Percentiles rank a stretch among this genome's conserved stretches.
Evolutionary conservation across 2,329 filamentous ascomycete genomes (phyloP).

Genomic region (Aureobasidium vineae): DNA sequence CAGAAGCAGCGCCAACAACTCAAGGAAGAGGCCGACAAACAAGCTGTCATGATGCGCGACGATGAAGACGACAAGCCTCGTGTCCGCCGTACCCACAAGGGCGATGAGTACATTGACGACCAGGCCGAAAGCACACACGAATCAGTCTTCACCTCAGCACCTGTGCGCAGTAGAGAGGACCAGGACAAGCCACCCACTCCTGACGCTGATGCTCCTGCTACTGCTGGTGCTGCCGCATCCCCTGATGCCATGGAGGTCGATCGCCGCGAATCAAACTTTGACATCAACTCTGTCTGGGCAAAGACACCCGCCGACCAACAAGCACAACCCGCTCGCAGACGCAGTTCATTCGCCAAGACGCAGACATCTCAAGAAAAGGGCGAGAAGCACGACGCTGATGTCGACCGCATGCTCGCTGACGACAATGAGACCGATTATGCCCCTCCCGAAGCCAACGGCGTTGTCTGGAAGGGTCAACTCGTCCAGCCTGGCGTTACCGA

Average conservation of each 20-base stretch:
- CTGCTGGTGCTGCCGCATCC: slow-evolving; percentile 32
- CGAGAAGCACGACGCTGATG: slow-evolving; percentile 76
- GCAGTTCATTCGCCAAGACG: slow-evolving; percentile 34
- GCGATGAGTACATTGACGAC: slow-evolving; percentile 83
- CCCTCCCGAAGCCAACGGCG: slow-evolving; percentile 65
- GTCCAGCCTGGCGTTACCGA: slow-evolving; percentile 37
- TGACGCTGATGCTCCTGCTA: slow-evolving; percentile 5
- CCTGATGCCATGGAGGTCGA: slow-evolving; percentile 39
- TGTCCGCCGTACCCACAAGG: slow-evolving; percentile 88
- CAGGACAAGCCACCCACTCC: slow-evolving; percentile 15
- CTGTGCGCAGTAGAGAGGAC: slow-evolving; percentile 45
- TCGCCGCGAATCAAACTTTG: slow-evolving; percentile 56
- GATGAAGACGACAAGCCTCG: slow-evolving; percentile 68
- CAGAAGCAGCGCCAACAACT: slow-evolving; percentile 74
- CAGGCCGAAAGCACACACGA: slow-evolving; percentile 53
- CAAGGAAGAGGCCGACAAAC: slow-evolving; percentile 74
- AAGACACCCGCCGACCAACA: slow-evolving; percentile 53
- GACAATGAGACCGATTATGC: slow-evolving; percentile 81
- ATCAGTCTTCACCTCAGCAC: slow-evolving; percentile 49
- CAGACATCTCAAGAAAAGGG: slow-evolving; percentile 47
- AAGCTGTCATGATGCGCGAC: slow-evolving; percentile 74
- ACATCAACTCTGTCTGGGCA: slow-evolving; percentile 82
- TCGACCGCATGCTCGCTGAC: slow-evolving; percentile 82
- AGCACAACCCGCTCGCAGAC: slow-evolving; percentile 46
- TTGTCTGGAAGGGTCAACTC: slow-evolving; percentile 75